Percentiles rank a stretch among this genome's conserved stretches.
Conservation (phyloP, 2,329 filamentous ascomycete species). For the Colletotrichum tropicale region DNA sequence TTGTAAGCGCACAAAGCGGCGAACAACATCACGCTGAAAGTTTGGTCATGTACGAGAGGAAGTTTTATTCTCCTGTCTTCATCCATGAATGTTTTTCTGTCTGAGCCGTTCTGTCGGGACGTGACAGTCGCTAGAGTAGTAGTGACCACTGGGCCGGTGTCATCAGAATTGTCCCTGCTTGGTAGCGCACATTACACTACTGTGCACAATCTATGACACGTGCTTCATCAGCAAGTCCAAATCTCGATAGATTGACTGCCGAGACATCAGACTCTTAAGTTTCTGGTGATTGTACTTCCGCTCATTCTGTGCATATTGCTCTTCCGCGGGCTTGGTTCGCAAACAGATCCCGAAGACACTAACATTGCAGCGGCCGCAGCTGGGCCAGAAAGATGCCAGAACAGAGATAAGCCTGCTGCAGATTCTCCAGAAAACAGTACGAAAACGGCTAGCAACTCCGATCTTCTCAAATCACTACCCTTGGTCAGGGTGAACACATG, state of each 20-base stretch:
- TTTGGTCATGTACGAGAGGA: background rate
- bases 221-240: background rate
- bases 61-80: background rate
- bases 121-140: background rate
- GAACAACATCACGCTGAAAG: background rate
- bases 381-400: background rate
- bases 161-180: background rate
- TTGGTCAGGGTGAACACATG: conserved; percentile 2
- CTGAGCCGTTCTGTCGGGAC: background rate
- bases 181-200: background rate
- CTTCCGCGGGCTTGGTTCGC: background rate
- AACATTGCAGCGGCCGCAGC: background rate
- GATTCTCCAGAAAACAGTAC: background rate
- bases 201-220: background rate
- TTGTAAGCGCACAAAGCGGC: background rate
- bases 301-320: background rate
- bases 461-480: background rate
- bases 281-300: background rate
- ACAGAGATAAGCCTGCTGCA: background rate
- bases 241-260: background rate
- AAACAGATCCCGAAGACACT: background rate
- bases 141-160: background rate
- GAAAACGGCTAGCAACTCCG: background rate
- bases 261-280: background rate
- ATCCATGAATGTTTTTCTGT: background rate